Conservation (phyloP, 495 filamentous ascomycete genomes). For the Hyaloscypha finlandica region DNA sequence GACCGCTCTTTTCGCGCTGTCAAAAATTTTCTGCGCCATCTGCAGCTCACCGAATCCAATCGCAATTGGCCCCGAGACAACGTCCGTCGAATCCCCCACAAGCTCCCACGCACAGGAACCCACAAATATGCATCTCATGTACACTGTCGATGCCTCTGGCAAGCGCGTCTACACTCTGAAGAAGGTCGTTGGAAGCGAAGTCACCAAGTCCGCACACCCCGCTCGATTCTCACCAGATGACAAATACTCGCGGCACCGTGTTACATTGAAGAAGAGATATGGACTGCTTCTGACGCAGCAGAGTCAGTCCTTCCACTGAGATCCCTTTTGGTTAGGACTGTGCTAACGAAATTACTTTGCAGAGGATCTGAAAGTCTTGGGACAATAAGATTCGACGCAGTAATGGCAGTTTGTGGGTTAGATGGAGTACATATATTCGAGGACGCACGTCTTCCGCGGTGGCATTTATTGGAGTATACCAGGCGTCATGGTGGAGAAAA, state of each 20-base stretch:
- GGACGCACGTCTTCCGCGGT: not conserved
- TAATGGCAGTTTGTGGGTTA: not conserved
- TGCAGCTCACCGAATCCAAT: not conserved
- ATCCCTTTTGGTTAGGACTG: not conserved
- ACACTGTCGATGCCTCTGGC: slow-evolving; percentile 74
- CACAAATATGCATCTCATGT: slow-evolving; percentile 81
- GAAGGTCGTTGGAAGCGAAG: slow-evolving; percentile 73
- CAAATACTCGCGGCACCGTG: slow-evolving; percentile 93
- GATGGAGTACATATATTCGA: not conserved
- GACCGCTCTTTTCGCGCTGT: not conserved
- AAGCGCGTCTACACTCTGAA: slow-evolving; percentile 89
- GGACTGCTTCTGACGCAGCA: slow-evolving; percentile 83
- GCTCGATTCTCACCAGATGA: slow-evolving; percentile 97
- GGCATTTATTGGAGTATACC: slow-evolving; percentile 24
- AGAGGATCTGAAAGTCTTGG: slow-evolving; percentile 44
- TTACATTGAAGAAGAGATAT: slow-evolving; percentile 91
- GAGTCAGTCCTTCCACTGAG: slow-evolving; percentile 50
- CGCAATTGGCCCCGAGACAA: not conserved
- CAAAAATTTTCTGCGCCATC: not conserved
- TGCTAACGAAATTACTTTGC: slow-evolving; percentile 12
- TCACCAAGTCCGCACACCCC: slow-evolving; percentile 95
- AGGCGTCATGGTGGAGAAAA: slow-evolving; percentile 19
- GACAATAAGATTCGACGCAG: slow-evolving; percentile 33
- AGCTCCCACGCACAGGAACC: not conserved
- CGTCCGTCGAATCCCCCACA: not conserved